Evolutionary conservation across 2,329 filamentous ascomycete species (phyloP).

Genomic region (Elsinoe fawcettii): DNA sequence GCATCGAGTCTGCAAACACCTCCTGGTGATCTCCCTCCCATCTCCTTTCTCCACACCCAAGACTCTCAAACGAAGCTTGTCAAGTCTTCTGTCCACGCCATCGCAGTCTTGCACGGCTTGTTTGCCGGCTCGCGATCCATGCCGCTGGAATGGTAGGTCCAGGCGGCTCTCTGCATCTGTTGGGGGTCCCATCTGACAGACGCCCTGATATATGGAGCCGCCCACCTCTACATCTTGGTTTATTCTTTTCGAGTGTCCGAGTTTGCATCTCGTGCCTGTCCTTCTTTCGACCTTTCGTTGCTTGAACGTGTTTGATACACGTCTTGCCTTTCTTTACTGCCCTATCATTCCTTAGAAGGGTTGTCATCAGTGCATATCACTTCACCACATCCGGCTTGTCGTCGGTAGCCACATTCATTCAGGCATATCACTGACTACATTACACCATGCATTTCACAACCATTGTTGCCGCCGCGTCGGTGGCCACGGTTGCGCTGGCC

Average conservation of each 20-base stretch:
- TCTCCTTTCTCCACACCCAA: conserved; percentile 14
- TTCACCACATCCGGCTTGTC: background rate
- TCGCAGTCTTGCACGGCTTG: conserved; percentile 8
- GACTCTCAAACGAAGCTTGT: conserved; percentile 10
- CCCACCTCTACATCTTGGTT: background rate
- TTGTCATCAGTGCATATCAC: background rate
- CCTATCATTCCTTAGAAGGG: conserved; percentile 11
- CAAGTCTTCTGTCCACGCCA: conserved; percentile 6
- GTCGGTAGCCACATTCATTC: background rate
- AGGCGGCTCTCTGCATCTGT: background rate
- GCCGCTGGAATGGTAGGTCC: background rate
- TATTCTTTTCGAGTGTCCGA: background rate
- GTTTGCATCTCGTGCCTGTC: background rate
- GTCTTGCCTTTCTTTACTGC: conserved; percentile 6
- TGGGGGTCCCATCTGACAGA: background rate
- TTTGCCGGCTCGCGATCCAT: background rate
- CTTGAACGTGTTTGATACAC: conserved; percentile 16
- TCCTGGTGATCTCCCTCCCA: conserved; percentile 11
- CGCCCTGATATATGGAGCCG: background rate
- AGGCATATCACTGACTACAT: background rate
- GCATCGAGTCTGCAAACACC: background rate
- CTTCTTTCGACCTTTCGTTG: conserved; percentile 3
- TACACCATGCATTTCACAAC: conserved; percentile 9
- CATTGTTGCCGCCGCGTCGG: conserved; percentile 41
- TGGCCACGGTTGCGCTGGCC: conserved; percentile 42